Percentiles rank a stretch among this genome's conserved stretches.
These are phyloP conservation scores for Pulicaria dysenterica DNA, from an alignment of 129 eudicot species.

Conservation along the genomic window DNA sequence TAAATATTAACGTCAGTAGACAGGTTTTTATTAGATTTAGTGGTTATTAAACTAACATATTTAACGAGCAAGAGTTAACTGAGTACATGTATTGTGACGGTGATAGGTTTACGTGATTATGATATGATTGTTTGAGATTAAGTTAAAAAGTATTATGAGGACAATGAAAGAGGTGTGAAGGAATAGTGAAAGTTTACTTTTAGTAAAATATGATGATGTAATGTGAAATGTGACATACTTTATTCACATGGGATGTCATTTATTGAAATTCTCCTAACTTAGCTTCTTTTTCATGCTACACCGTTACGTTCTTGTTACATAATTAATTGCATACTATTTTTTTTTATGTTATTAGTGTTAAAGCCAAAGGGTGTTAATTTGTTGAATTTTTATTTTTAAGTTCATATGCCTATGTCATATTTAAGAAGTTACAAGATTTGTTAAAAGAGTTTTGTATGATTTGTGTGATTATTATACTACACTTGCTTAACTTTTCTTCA, in stretches of 20 bases:
- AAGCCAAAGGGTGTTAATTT: no score
- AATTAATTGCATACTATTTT: neutral
- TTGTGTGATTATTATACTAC: no score
- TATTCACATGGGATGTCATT: slow-evolving; percentile 31
- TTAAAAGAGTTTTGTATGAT: no score
- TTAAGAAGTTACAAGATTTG: no score
- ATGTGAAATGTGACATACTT: slow-evolving; percentile 19
- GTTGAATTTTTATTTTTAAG: no score
- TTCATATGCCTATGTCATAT: no score
- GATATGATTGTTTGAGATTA: neutral
- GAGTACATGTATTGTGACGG: no score
- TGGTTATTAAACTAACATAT: no score
- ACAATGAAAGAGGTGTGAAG: slow-evolving; percentile 10
- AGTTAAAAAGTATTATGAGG: slow-evolving; percentile 11
- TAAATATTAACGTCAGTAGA: no score
- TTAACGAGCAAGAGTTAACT: neutral
- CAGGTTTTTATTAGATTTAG: no score
- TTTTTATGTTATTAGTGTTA: neutral
- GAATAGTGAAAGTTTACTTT: slow-evolving; percentile 22
- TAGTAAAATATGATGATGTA: neutral
- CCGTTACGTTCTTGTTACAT: neutral
- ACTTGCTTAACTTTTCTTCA: no score
- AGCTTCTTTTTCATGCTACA: slow-evolving; percentile 17
- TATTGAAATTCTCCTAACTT: slow-evolving; percentile 16
- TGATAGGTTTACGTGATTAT: no score